Base-by-base conservation (phyloP, 2,329 filamentous ascomycete genomes). In the Cryphonectria nitschkei region DNA sequence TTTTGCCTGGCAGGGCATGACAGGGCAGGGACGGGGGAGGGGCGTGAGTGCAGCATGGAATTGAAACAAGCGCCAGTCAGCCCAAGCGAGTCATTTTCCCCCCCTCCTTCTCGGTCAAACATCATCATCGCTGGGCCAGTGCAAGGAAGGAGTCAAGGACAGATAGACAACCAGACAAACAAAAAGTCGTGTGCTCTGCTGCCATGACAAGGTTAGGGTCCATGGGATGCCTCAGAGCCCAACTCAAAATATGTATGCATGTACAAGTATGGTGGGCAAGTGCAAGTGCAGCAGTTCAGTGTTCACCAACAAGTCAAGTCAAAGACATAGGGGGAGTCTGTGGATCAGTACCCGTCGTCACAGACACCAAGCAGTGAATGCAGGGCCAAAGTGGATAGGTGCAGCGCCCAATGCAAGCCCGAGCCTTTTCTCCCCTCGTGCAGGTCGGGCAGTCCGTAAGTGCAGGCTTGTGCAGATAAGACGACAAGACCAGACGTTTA, bases 61-160 rank as follows among this genome's bases (percentile, higher is more conserved):
- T 65, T 50, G 60, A 61, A 72, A 67, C 64, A 72, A 37, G 71
- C 62, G 60, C 43, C 60, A 62, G 66, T 54, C 67, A 65, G 60
- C 39, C 67, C 68, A 50, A 69, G 68, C 71, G 71, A 72, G 71
- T 72, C 69, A 72, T 70, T 72, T 50, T 11, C 11, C 2, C 11
- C 37, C 11, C 37, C 11, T 39, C 11, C 9, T 39, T 13, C 11
- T 39, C 58, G 43, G 71, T 60, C 56, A 65, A 68, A 50, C 43
- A 34, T 67, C 66, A 68, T 70, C 65, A 65, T 65, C 65, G n/a
- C 50, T n/a, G 50, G 65, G 37, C 50, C 26, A 66, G 65, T 37
- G 39, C 65, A 41, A 26, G 32, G 29, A 39, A 34, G 34, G 34
- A 34, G 50, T 34, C 50, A 22, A 22, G 43, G 43, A 46, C 43